Evolutionary conservation across 139 green algal species (phyloP), one percentile per base, ranked within the genome.

Genomic region (Pycnococcus provasolii): DNA sequence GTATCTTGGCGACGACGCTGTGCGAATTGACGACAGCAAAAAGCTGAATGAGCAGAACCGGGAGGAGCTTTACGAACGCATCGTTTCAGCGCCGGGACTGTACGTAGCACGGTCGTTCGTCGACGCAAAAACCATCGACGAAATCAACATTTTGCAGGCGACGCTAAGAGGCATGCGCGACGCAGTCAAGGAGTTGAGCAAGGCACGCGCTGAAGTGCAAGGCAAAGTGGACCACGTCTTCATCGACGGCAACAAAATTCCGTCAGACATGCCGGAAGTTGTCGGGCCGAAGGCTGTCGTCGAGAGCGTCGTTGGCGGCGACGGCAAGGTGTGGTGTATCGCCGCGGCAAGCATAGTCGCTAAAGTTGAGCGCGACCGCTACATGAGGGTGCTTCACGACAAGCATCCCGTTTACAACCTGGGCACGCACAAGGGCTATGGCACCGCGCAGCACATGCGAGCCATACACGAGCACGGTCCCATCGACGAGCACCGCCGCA

Each of bases 71-170:
- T 96, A 26, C 26, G 26, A 26, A 26, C 26, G 26, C 26, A 26
- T 26, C 26, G 26, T 26, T 26, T 26, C 26, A 26, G 26, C 26
- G 26, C 26, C 26, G 26, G 26, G 26, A 26, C 26, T 26, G 26
- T 26, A 26, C 26, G 26, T 26, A 26, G 26, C 26, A 26, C 26
- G 26, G 26, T 26, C 26, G 26, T 26, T 90, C 1, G 70, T 94
- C 2, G 81, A 88, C 42, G 75, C 81, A 6, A 43, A 58, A 0
- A 73, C 60, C 6, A 96, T 96, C 45, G 90, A 96, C 72, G 46
- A 79, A 5, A 88, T 95, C 68, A 96, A 96, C 82, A 96, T 96
- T 51, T 73, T 95, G 68, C 80, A 89, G 70, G 70, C 69, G 47
- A 76, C 76, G 43, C 73, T 81, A 66, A 46, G 58, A 43, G 71